Percentiles rank a stretch among this genome's conserved stretches.
phyloP scores from a whole-genome alignment of 345 rosid genomes.

The Salix exigua region DNA sequence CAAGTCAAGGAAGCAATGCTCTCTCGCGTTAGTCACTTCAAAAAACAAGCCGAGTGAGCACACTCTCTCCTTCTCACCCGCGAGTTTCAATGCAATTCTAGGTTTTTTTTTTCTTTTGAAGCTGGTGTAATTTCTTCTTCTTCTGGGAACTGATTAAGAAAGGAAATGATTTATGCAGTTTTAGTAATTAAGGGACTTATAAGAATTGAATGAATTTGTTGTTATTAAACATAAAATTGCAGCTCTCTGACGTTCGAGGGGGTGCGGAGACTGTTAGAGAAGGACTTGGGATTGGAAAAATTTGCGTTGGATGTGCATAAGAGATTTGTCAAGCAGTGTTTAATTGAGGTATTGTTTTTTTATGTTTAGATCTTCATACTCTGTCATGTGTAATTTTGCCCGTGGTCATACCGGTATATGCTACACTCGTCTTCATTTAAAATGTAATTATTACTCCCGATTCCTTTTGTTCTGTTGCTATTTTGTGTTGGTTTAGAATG shows the following conservation, averaged over 20 bases:
- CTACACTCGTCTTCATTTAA: neutral
- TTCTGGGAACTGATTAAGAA: neutral
- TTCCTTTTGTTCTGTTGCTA: neutral
- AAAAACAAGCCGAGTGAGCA: constrained; percentile 61
- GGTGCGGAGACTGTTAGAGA: constrained; percentile 78
- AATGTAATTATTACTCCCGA: neutral
- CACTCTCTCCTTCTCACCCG: neutral
- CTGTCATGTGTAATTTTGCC: too few relatives aligned
- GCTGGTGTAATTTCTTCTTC: neutral
- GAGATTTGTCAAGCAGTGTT: constrained; percentile 59
- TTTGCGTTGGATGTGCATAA: constrained; percentile 71
- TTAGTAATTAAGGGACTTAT: neutral
- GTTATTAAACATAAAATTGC: constrained; percentile 13
- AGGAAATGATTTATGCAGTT: neutral
- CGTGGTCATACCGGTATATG: neutral
- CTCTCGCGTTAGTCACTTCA: constrained; percentile 63
- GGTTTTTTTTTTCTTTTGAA: neutral
- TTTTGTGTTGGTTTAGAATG: neutral
- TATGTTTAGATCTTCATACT: neutral
- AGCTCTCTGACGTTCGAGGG: constrained; percentile 78
- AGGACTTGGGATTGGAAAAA: constrained; percentile 63
- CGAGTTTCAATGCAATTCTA: neutral
- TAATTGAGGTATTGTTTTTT: constrained; percentile 45
- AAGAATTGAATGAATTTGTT: neutral
- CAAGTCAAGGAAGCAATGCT: constrained; percentile 63